Percentiles rank a stretch among this genome's conserved stretches.
Evolutionary conservation across 805 yeast genomes (phyloP).

Genomic region (Candida morakotiae): DNA sequence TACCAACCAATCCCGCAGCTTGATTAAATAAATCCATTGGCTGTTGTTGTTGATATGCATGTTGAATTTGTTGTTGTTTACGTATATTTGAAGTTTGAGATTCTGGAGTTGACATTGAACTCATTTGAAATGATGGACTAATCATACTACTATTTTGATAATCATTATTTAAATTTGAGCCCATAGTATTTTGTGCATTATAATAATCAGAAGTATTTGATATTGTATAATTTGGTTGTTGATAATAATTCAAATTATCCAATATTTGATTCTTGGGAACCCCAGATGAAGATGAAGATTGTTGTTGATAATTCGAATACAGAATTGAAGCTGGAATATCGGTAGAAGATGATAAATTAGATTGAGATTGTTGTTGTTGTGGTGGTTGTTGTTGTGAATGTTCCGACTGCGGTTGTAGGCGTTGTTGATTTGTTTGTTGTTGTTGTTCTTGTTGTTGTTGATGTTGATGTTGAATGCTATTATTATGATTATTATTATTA

Average conservation of each 20-base stretch:
- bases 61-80: constrained; percentile 5
- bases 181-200: not conserved
- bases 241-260: constrained; percentile 5
- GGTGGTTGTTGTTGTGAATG: constrained; percentile 1
- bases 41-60: constrained; percentile 6
- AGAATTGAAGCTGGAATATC: not conserved
- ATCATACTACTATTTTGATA: constrained; percentile 1
- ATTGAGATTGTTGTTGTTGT: constrained; percentile 5
- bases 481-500: constrained; percentile 3
- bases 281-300: not conserved
- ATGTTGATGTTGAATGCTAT: constrained; percentile 3
- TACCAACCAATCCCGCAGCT: not conserved
- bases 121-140: constrained; percentile 5
- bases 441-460: constrained; percentile 5
- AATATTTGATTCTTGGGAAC: constrained; percentile 4
- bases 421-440: constrained; percentile 2
- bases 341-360: not conserved
- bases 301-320: not conserved
- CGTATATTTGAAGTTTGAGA: not conserved
- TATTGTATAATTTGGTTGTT: constrained; percentile 1
- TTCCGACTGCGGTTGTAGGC: not conserved
- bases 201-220: constrained; percentile 3
- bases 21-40: constrained; percentile 3
- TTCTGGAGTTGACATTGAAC: constrained; percentile 4
- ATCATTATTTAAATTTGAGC: not conserved